phyloP scores from a whole-genome alignment of 1,284 basidiomycete genomes.

The Moniliophthora roreri region DNA sequence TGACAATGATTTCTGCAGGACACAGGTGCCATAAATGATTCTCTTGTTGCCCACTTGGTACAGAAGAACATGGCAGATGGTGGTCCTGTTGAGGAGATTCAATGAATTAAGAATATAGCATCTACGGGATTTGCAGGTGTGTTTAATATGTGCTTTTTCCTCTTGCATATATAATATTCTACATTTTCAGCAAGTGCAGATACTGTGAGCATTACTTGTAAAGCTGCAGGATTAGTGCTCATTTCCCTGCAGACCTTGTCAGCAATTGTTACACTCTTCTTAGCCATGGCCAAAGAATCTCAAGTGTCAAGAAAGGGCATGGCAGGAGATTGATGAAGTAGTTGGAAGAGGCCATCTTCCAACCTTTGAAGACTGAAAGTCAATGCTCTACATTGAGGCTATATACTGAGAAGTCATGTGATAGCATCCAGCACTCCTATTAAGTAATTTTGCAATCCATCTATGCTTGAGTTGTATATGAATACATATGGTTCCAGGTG shows the following conservation, averaged over 20 bases:
- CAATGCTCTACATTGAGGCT: constrained; percentile 47
- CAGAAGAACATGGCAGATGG: too few species aligned
- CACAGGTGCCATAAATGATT: too few species aligned
- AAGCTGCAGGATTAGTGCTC: neutral
- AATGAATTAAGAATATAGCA: neutral
- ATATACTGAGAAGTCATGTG: constrained; percentile 43
- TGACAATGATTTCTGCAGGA: too few species aligned
- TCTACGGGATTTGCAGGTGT: neutral
- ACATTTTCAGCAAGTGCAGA: neutral
- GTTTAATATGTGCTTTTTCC: neutral
- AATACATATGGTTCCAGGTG: neutral
- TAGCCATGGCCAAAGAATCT: constrained; percentile 45
- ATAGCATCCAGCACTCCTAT: constrained; percentile 27
- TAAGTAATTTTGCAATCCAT: constrained; percentile 22
- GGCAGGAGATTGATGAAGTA: constrained; percentile 44
- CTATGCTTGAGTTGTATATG: constrained; percentile 3
- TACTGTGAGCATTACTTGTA: neutral
- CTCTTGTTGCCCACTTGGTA: too few species aligned
- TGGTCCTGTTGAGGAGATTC: neutral
- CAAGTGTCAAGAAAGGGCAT: constrained; percentile 39
- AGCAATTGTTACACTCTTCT: constrained; percentile 37
- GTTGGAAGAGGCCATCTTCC: constrained; percentile 41
- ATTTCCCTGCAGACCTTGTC: constrained; percentile 34
- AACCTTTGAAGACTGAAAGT: constrained; percentile 38
- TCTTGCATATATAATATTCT: neutral